These are phyloP conservation scores for Lumnitzera littorea DNA, from an alignment of 345 rosid genomes.

Conservation along the genomic window DNA sequence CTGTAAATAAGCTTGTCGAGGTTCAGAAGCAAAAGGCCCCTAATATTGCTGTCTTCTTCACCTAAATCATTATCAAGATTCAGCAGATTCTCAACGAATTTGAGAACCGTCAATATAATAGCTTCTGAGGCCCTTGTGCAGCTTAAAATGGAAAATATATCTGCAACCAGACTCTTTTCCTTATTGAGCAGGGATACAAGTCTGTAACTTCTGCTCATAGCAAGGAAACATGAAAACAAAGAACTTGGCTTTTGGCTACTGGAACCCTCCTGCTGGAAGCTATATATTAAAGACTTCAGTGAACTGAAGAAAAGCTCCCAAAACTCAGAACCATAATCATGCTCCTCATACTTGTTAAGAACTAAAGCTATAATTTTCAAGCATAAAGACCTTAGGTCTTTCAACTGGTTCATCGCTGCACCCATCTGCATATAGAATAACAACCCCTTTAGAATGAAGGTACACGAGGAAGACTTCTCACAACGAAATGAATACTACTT, in stretches of 20 bases:
- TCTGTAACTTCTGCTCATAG: conserved; percentile 76
- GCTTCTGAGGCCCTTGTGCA: conserved; percentile 77
- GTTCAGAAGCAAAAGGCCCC: conserved; percentile 43
- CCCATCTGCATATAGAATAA: conserved; percentile 39
- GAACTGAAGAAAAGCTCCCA: conserved; percentile 86
- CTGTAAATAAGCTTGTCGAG: conserved; percentile 51
- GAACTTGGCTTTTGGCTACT: conserved; percentile 95
- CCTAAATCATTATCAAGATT: conserved; percentile 52
- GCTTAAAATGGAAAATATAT: conserved; percentile 69
- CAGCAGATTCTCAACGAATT: conserved; percentile 75
- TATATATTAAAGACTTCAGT: conserved; percentile 55
- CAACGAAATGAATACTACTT: background rate
- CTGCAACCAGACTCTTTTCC: conserved; percentile 65
- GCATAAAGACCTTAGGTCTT: conserved; percentile 78
- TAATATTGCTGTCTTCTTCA: conserved; percentile 34
- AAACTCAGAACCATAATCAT: conserved; percentile 61
- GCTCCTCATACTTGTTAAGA: conserved; percentile 72
- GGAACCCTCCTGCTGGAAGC: conserved; percentile 85
- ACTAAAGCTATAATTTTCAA: conserved; percentile 61
- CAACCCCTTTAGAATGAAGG: background rate
- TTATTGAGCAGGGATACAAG: conserved; percentile 53
- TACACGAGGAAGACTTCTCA: too few relatives aligned
- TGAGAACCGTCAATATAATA: conserved; percentile 52
- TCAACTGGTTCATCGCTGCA: conserved; percentile 43
- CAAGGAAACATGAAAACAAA: conserved; percentile 76